Evolutionary conservation across 176 grass and related monocot species (phyloP).

Genomic region (Otatea glauca): DNA sequence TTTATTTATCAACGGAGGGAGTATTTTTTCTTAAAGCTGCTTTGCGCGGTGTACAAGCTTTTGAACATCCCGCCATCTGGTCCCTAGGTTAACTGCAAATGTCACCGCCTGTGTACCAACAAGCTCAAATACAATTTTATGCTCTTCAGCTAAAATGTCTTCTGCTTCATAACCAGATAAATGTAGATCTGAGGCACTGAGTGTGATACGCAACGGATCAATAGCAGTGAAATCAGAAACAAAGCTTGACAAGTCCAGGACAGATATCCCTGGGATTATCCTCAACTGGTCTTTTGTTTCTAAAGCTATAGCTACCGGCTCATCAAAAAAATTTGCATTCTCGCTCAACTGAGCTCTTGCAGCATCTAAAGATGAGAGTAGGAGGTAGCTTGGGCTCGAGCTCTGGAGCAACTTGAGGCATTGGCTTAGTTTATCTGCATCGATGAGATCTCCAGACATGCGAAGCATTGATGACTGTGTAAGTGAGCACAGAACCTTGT

Average conservation of each 20-base stretch:
- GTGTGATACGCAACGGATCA: constrained; percentile 74
- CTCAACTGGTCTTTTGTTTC: constrained; percentile 50
- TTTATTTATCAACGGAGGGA: no score
- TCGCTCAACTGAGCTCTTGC: constrained; percentile 72
- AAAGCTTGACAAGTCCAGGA: constrained; percentile 66
- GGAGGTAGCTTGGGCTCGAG: constrained; percentile 86
- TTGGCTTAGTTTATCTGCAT: constrained; percentile 64
- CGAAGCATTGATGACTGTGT: constrained; percentile 97
- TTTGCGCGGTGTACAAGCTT: constrained; percentile 63
- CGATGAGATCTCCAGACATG: constrained; percentile 60
- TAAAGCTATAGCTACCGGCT: constrained; percentile 54
- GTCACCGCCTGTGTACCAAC: constrained; percentile 67
- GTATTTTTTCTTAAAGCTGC: constrained; percentile 52
- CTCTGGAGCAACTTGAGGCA: constrained; percentile 85
- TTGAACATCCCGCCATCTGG: constrained; percentile 60
- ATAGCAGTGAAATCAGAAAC: constrained; percentile 65
- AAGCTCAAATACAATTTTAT: constrained; percentile 72
- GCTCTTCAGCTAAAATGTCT: constrained; percentile 53
- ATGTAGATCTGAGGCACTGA: constrained; percentile 52
- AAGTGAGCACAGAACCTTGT: constrained; percentile 90
- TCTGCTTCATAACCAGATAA: constrained; percentile 69
- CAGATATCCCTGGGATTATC: constrained; percentile 63
- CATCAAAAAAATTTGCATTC: constrained; percentile 56
- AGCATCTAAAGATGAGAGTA: constrained; percentile 89
- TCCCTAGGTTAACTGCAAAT: constrained; percentile 82